Percentiles rank a stretch among this genome's conserved stretches.
These are phyloP conservation scores for Firmiana major DNA, from an alignment of 345 rosid genomes.

Conservation along the genomic window DNA sequence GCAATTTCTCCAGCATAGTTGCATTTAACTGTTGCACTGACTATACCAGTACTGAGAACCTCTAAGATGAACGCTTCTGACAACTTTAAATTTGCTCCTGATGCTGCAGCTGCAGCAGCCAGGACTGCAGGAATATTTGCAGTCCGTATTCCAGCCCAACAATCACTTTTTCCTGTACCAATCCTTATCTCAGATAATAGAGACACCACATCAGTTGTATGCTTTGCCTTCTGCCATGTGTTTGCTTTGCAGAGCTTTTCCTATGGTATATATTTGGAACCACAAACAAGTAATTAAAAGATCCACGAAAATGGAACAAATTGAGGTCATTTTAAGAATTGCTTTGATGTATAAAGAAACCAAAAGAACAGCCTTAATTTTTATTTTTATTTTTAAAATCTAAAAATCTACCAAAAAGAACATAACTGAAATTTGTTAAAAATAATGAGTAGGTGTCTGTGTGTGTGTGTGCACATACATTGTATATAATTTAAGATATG, in stretches of 20 bases:
- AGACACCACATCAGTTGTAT: slow-evolving; percentile 85
- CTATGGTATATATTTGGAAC: slow-evolving; percentile 37
- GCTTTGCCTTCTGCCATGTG: slow-evolving; percentile 90
- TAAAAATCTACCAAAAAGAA: background rate
- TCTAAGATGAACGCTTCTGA: slow-evolving; percentile 89
- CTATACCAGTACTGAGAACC: slow-evolving; percentile 92
- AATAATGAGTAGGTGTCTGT: too few species aligned
- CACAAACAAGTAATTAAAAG: slow-evolving; percentile 10
- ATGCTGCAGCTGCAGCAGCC: slow-evolving; percentile 99
- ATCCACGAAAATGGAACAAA: slow-evolving; percentile 8
- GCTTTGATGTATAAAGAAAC: background rate
- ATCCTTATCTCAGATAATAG: slow-evolving; percentile 93
- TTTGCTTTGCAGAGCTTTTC: slow-evolving; percentile 98
- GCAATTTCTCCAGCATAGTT: slow-evolving; percentile 98
- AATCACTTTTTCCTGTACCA: slow-evolving; percentile 86
- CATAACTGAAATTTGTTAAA: background rate
- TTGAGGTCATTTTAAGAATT: background rate
- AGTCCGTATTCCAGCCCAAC: slow-evolving; percentile 80
- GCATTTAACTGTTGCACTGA: slow-evolving; percentile 93
- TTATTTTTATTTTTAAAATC: background rate
- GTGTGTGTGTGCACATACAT: too few species aligned
- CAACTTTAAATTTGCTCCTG: slow-evolving; percentile 86
- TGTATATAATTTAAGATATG: background rate
- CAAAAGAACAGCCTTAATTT: background rate
- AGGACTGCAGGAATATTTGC: slow-evolving; percentile 97